Evolutionary conservation across 2,329 filamentous ascomycete species (phyloP).

Genomic region (Aspergillus arachidicola): DNA sequence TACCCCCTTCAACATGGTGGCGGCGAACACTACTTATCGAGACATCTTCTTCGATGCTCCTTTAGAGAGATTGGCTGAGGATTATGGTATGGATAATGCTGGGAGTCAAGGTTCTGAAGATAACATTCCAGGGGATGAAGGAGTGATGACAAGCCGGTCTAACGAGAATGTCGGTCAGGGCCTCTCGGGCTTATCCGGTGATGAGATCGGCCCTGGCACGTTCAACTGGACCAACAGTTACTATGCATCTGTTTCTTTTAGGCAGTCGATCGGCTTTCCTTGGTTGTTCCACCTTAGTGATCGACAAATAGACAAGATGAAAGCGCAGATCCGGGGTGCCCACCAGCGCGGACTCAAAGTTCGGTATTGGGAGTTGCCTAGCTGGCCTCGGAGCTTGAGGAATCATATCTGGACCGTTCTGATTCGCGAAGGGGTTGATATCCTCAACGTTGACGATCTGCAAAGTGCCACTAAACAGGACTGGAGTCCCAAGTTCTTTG

Average conservation of each 20-base stretch:
- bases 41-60: slow-evolving; percentile 62
- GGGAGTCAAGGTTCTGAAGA: neutral
- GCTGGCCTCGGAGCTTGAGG: slow-evolving; percentile 57
- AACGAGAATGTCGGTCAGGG: slow-evolving; percentile 48
- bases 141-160: slow-evolving; percentile 5
- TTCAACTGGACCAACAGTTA: slow-evolving; percentile 57
- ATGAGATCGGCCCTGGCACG: slow-evolving; percentile 39
- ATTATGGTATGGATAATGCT: slow-evolving; percentile 8
- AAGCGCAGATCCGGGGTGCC: slow-evolving; percentile 56
- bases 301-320: slow-evolving; percentile 50
- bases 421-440: slow-evolving; percentile 57
- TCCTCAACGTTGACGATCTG: slow-evolving; percentile 62
- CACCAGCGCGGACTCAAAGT: slow-evolving; percentile 56
- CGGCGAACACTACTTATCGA: slow-evolving; percentile 50
- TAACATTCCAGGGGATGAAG: neutral
- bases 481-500: slow-evolving; percentile 46
- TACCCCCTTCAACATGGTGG: slow-evolving; percentile 52
- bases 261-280: slow-evolving; percentile 49
- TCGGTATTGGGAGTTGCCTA: slow-evolving; percentile 60
- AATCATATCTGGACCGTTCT: slow-evolving; percentile 59
- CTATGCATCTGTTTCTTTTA: slow-evolving; percentile 60
- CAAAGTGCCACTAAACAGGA: slow-evolving; percentile 49
- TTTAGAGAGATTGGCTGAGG: slow-evolving; percentile 42
- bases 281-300: slow-evolving; percentile 54
- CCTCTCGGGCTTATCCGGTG: slow-evolving; percentile 41